Conservation (phyloP, 2,329 filamentous ascomycete species). For the Trichoderma simmonsii region DNA sequence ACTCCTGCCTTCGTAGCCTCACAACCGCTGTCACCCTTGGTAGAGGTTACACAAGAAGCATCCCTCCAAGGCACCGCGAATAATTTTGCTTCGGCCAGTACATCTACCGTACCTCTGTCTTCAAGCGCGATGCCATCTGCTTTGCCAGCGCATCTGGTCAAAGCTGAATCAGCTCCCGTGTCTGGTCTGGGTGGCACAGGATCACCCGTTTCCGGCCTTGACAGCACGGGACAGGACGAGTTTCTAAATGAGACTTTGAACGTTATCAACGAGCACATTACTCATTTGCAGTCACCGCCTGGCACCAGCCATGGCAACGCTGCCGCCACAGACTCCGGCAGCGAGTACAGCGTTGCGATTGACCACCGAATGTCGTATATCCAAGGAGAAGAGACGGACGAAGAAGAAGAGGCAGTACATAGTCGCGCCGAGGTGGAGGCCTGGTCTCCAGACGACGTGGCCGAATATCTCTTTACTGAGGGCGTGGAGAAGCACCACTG, state of each 20-base stretch:
- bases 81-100: conserved; percentile 23
- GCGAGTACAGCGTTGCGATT: conserved; percentile 80
- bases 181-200: conserved; percentile 31
- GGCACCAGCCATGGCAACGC: conserved; percentile 51
- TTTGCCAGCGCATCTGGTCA: conserved; percentile 44
- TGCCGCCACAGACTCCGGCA: conserved; percentile 71
- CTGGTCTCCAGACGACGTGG: conserved; percentile 80
- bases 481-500: conserved; percentile 89
- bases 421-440: conserved; percentile 68
- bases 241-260: conserved; percentile 93
- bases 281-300: conserved; percentile 65
- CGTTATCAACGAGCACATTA: conserved; percentile 96
- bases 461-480: conserved; percentile 80
- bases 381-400: conserved; percentile 90
- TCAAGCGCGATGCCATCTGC: conserved; percentile 36
- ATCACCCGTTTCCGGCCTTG: conserved; percentile 28
- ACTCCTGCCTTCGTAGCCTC: conserved; percentile 31
- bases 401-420: conserved; percentile 78
- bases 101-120: conserved; percentile 32
- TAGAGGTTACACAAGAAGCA: conserved; percentile 31
- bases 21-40: conserved; percentile 31
- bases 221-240: conserved; percentile 52
- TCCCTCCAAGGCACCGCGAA: conserved; percentile 22
- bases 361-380: conserved; percentile 84
- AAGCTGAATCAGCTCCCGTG: conserved; percentile 32